phyloP scores from a whole-genome alignment of 2,329 filamentous ascomycete species.

The Aspergillus latus region DNA sequence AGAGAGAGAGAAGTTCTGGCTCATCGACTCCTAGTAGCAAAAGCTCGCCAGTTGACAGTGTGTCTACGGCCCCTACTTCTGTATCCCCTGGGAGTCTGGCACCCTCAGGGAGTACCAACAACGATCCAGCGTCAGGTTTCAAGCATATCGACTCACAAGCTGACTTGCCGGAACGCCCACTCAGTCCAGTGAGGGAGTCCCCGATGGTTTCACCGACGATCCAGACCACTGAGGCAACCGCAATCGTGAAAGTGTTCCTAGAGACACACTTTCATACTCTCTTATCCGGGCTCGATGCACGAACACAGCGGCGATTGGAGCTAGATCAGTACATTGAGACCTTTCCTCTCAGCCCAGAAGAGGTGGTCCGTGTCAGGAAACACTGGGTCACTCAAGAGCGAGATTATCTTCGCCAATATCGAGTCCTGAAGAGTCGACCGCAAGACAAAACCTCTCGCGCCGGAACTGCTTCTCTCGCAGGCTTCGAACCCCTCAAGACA shows the following conservation, averaged over 20 bases:
- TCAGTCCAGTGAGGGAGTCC: conserved; percentile 16
- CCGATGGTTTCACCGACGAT: conserved; percentile 33
- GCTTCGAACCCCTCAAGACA: conserved; percentile 79
- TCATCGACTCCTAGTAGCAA: conserved; percentile 35
- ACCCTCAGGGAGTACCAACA: conserved; percentile 11
- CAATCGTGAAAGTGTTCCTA: conserved; percentile 80
- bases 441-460: conserved; percentile 40
- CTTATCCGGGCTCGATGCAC: conserved; percentile 56
- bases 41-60: conserved; percentile 30
- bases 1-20: conserved; percentile 34
- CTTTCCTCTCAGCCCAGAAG: conserved; percentile 57
- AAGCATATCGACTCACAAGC: background rate
- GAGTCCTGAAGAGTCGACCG: conserved; percentile 66
- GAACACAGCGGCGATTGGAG: conserved; percentile 60
- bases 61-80: conserved; percentile 40
- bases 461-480: conserved; percentile 55
- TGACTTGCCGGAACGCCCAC: conserved; percentile 1
- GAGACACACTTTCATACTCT: conserved; percentile 81
- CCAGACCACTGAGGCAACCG: conserved; percentile 71
- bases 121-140: conserved; percentile 3
- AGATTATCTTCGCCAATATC: conserved; percentile 70
- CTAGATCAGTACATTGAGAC: conserved; percentile 65
- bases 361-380: conserved; percentile 53
- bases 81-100: conserved; percentile 16
- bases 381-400: conserved; percentile 68